Evolutionary conservation across 441 rosid genomes (phyloP).

Genomic region (Viola pubescens): DNA sequence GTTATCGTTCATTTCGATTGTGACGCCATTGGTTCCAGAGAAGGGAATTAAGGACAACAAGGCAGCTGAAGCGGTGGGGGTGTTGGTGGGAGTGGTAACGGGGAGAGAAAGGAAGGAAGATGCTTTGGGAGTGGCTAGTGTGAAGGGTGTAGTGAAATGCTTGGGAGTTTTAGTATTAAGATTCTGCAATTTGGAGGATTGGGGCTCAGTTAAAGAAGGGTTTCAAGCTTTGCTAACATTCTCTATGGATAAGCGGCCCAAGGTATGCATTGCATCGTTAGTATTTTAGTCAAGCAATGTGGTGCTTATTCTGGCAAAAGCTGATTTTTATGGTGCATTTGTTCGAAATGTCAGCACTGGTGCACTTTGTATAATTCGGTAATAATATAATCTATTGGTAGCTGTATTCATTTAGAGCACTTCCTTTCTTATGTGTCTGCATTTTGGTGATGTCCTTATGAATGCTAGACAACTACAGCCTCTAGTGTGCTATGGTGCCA

Average conservation of each 20-base stretch:
- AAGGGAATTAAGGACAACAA: slow-evolving; percentile 37
- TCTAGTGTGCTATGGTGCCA: too few relatives aligned
- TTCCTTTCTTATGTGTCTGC: too few relatives aligned
- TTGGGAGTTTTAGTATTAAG: slow-evolving; percentile 50
- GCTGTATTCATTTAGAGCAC: too few relatives aligned
- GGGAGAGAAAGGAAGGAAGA: slow-evolving; percentile 37
- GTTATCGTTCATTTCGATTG: slow-evolving; percentile 57
- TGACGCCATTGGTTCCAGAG: slow-evolving; percentile 41
- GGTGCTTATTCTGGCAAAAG: background rate
- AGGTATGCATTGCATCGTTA: slow-evolving; percentile 34
- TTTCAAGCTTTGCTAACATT: slow-evolving; percentile 56
- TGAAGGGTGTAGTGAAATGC: slow-evolving; percentile 72
- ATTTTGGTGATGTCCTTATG: too few relatives aligned
- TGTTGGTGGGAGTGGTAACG: slow-evolving; percentile 38
- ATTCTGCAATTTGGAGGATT: slow-evolving; percentile 61
- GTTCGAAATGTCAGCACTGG: too few relatives aligned
- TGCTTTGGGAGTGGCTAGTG: slow-evolving; percentile 54
- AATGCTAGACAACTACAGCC: too few relatives aligned
- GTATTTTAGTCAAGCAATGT: background rate
- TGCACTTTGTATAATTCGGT: too few relatives aligned
- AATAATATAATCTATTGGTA: too few relatives aligned
- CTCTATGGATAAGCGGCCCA: slow-evolving; percentile 76
- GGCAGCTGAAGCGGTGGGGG: slow-evolving; percentile 62
- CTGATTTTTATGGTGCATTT: too few relatives aligned
- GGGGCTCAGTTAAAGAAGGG: slow-evolving; percentile 49